These are phyloP conservation scores for Salvia rosmarinus DNA, from an alignment of 257 asterid species.

Conservation along the genomic window DNA sequence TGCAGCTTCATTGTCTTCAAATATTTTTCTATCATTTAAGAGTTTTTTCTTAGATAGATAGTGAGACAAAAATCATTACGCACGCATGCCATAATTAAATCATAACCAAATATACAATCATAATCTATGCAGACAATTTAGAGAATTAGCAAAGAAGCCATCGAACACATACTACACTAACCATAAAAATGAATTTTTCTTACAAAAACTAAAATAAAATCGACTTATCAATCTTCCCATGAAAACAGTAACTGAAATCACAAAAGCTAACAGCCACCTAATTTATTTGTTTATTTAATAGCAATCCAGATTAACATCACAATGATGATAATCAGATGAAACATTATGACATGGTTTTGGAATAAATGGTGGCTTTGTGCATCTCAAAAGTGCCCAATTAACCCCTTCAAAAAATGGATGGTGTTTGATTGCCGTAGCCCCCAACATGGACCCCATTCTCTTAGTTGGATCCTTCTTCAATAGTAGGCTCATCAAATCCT, in stretches of 20 bases:
- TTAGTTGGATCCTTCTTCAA: slow-evolving; percentile 61
- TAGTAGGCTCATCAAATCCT: slow-evolving; percentile 58
- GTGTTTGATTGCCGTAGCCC: slow-evolving; percentile 70
- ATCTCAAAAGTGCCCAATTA: slow-evolving; percentile 80
- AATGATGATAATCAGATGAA: slow-evolving; percentile 36
- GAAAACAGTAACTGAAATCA: not conserved
- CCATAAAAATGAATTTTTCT: not conserved
- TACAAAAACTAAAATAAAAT: not conserved
- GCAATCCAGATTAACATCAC: slow-evolving; percentile 50
- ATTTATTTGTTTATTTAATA: slow-evolving; percentile 28
- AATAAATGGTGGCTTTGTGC: slow-evolving; percentile 62
- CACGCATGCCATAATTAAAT: not conserved
- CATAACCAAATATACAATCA: too few relatives aligned
- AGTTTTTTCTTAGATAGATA: too few relatives aligned
- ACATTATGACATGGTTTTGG: slow-evolving; percentile 47
- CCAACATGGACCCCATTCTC: slow-evolving; percentile 75
- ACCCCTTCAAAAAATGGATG: slow-evolving; percentile 74
- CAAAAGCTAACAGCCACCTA: slow-evolving; percentile 43
- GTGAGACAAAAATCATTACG: too few relatives aligned
- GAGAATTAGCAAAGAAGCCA: not conserved
- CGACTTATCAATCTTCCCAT: not conserved
- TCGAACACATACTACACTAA: too few relatives aligned
- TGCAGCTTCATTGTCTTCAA: too few relatives aligned
- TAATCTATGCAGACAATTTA: too few relatives aligned
- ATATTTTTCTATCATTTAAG: too few relatives aligned